These are phyloP conservation scores for Thalassia testudinum DNA, from an alignment of 116 monocot genomes.

Conservation along the genomic window DNA sequence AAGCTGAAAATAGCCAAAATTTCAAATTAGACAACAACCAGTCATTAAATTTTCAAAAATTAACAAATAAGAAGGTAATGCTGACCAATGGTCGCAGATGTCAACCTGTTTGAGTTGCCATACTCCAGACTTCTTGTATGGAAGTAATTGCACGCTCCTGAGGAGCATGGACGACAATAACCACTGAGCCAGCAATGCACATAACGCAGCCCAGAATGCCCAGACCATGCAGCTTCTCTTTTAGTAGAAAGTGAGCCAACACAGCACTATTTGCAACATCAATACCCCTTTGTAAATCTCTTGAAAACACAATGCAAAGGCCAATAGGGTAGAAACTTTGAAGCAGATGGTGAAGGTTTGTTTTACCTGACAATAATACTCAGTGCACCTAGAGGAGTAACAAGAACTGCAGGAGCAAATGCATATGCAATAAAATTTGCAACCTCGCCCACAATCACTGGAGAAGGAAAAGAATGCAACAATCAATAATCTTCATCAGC, in stretches of 20 bases:
- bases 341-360: background rate
- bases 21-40: conserved; percentile 5
- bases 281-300: background rate
- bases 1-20: conserved; percentile 59
- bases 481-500: too few species aligned
- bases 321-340: too few species aligned
- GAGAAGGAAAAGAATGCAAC: too few species aligned
- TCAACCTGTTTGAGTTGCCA: conserved; percentile 75
- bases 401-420: conserved; percentile 28
- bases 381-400: conserved; percentile 30
- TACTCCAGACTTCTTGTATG: conserved; percentile 73
- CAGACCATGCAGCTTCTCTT: conserved; percentile 74
- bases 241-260: conserved; percentile 75
- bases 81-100: too few species aligned
- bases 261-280: conserved; percentile 48
- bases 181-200: conserved; percentile 86
- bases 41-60: too few species aligned
- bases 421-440: conserved; percentile 30
- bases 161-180: conserved; percentile 83
- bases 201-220: conserved; percentile 86
- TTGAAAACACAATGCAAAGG: background rate
- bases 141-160: conserved; percentile 77
- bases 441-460: conserved; percentile 28
- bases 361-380: conserved; percentile 30
- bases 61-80: too few species aligned